Conservation (phyloP, 768 basidiomycete species). For the Sutorius australiensis region DNA sequence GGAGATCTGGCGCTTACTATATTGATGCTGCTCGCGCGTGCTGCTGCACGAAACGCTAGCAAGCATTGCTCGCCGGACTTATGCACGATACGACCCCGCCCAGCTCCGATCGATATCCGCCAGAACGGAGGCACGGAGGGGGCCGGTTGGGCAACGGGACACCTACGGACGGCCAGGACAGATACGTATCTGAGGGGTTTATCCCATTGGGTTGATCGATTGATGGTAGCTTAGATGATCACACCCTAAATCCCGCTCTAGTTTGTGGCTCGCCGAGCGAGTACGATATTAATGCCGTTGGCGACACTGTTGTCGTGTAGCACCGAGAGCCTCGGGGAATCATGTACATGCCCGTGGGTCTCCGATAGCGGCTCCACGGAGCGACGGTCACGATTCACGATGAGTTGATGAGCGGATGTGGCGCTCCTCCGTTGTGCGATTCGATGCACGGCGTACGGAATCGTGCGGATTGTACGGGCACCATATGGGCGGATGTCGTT, state of each 20-base stretch:
- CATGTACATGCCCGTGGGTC: background rate
- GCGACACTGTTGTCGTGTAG: background rate
- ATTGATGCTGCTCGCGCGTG: background rate
- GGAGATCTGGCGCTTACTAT: background rate
- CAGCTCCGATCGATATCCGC: conserved; percentile 14
- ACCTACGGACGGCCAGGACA: background rate
- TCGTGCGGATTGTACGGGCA: background rate
- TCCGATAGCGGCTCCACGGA: conserved; percentile 11
- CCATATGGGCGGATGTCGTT: background rate
- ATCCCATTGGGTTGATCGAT: conserved; percentile 5
- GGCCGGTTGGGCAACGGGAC: background rate
- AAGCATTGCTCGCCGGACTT: background rate
- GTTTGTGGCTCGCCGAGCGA: background rate
- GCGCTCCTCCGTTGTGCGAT: background rate
- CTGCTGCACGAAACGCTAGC: background rate
- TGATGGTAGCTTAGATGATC: background rate
- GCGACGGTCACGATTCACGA: conserved; percentile 14
- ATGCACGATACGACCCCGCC: conserved; percentile 1
- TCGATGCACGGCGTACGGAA: background rate
- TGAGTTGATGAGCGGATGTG: background rate
- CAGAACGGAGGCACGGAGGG: background rate
- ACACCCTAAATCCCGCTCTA: conserved; percentile 10
- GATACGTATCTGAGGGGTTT: conserved; percentile 8
- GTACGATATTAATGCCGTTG: conserved; percentile 11
- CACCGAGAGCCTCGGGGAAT: background rate